Evolutionary conservation across 1,139 yeast species (phyloP).

Genomic region (Suhomyces atakaporum): DNA sequence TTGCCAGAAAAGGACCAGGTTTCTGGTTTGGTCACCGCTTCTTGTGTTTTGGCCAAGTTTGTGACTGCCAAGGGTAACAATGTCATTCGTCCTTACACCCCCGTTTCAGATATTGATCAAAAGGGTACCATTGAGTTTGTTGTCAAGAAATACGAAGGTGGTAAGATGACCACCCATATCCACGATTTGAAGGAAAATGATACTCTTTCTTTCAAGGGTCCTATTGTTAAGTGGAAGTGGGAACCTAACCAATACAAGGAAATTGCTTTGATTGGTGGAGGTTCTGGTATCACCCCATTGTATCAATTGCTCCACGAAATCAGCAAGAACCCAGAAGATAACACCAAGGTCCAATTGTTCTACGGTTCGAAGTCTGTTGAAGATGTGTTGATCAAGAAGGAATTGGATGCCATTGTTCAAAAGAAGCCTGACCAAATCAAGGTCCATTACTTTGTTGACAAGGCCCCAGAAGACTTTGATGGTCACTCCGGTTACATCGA

Average conservation of each 20-base stretch:
- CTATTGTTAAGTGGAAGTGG: slow-evolving; percentile 91
- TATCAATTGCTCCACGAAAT: slow-evolving; percentile 78
- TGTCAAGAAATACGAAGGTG: slow-evolving; percentile 80
- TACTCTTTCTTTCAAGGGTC: slow-evolving; percentile 90
- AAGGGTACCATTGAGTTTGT: slow-evolving; percentile 79
- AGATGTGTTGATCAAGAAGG: slow-evolving; percentile 77
- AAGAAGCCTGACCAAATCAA: slow-evolving; percentile 74
- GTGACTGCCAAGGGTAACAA: slow-evolving; percentile 83
- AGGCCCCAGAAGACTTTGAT: slow-evolving; percentile 51
- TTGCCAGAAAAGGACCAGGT: slow-evolving; percentile 67
- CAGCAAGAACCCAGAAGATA: slow-evolving; percentile 73
- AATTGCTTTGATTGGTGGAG: slow-evolving; percentile 90
- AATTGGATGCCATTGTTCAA: slow-evolving; percentile 66
- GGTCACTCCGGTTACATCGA: slow-evolving; percentile 50
- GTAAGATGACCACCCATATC: slow-evolving; percentile 82
- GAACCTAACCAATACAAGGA: slow-evolving; percentile 79
- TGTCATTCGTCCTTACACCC: slow-evolving; percentile 97
- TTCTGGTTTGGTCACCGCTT: slow-evolving; percentile 81
- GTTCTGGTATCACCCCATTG: slow-evolving; percentile 94
- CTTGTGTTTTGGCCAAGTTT: slow-evolving; percentile 77
- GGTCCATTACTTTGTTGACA: slow-evolving; percentile 79
- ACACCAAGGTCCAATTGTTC: slow-evolving; percentile 76
- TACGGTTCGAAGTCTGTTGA: slow-evolving; percentile 77
- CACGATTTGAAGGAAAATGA: slow-evolving; percentile 74
- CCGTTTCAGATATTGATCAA: slow-evolving; percentile 68